Evolutionary conservation across 495 filamentous ascomycete genomes (phyloP).

Genomic region (Talaromyces liani): DNA sequence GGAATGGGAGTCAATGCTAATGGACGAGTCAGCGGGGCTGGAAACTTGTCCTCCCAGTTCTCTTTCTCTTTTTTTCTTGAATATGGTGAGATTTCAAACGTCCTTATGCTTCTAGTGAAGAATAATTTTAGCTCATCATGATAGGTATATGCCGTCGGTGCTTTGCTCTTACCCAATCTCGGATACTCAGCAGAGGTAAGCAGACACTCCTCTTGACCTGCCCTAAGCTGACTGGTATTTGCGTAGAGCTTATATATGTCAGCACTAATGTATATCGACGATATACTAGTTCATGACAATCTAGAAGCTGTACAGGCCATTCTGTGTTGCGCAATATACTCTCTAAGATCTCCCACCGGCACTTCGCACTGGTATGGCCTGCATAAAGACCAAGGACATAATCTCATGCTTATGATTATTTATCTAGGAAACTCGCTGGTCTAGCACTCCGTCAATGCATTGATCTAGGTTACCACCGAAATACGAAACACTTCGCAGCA

Average conservation of each 20-base stretch:
- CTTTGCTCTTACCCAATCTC: conserved; percentile 10
- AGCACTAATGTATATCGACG: conserved; percentile 10
- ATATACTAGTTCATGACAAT: conserved; percentile 7
- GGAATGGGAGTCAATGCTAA: background rate
- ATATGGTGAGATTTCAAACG: conserved; percentile 8
- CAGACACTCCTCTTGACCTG: background rate
- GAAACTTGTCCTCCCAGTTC: background rate
- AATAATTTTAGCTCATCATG: background rate
- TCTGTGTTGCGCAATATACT: conserved; percentile 15
- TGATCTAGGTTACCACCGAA: conserved; percentile 17
- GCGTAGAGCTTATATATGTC: conserved; percentile 3
- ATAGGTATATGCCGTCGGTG: conserved; percentile 15
- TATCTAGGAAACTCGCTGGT: conserved; percentile 14
- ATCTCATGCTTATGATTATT: background rate
- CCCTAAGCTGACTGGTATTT: background rate
- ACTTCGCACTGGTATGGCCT: conserved; percentile 10
- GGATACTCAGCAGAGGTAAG: background rate
- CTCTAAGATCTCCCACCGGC: conserved; percentile 10
- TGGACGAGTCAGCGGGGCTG: background rate
- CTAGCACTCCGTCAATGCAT: conserved; percentile 15
- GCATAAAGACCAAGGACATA: background rate
- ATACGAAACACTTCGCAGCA: background rate
- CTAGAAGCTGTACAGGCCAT: conserved; percentile 15
- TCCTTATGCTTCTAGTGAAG: background rate
- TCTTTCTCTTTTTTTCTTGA: conserved; percentile 10